Conservation (phyloP, 805 yeast species). For the Candida incommunis region DNA sequence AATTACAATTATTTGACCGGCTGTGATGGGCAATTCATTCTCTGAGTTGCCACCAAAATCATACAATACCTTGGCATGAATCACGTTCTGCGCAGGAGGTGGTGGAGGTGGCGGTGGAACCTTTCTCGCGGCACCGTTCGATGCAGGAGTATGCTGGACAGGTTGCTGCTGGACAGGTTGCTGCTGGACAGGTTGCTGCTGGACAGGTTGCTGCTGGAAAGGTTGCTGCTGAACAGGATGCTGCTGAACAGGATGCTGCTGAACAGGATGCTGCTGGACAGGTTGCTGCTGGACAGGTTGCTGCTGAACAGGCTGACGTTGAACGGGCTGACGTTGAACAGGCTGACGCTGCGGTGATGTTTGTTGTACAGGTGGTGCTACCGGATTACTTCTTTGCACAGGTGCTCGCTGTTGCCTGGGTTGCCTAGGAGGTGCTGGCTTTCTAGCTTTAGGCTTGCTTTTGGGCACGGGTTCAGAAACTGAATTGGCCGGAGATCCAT, state of each 20-base stretch:
- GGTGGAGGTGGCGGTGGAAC: conserved; percentile 45
- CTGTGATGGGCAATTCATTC: conserved; percentile 61
- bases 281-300: conserved; percentile 14
- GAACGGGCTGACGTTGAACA: conserved; percentile 10
- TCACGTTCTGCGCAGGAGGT: conserved; percentile 43
- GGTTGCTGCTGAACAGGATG: conserved; percentile 13
- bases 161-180: conserved; percentile 12
- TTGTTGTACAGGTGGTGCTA: conserved; percentile 9
- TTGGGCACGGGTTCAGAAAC: conserved; percentile 65
- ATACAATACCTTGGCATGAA: conserved; percentile 73
- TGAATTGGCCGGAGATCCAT: conserved; percentile 62
- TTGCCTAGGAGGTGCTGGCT: conserved; percentile 10
- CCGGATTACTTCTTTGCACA: no score
- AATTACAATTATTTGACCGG: conserved; percentile 64
- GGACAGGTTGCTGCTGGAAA: conserved; percentile 14
- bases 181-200: conserved; percentile 2
- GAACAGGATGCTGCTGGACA: conserved; percentile 14
- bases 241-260: conserved; percentile 16
- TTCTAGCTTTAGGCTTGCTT: conserved; percentile 13
- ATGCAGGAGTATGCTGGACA: conserved; percentile 1
- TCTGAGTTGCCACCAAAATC: conserved; percentile 85
- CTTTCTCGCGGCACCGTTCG: conserved; percentile 3
- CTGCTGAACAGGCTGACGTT: conserved; percentile 9
- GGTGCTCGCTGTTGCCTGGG: conserved; percentile 5
- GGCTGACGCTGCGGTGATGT: conserved; percentile 12